Evolutionary conservation across 78 protist species (phyloP).

Genomic region (Guillardia theta): DNA sequence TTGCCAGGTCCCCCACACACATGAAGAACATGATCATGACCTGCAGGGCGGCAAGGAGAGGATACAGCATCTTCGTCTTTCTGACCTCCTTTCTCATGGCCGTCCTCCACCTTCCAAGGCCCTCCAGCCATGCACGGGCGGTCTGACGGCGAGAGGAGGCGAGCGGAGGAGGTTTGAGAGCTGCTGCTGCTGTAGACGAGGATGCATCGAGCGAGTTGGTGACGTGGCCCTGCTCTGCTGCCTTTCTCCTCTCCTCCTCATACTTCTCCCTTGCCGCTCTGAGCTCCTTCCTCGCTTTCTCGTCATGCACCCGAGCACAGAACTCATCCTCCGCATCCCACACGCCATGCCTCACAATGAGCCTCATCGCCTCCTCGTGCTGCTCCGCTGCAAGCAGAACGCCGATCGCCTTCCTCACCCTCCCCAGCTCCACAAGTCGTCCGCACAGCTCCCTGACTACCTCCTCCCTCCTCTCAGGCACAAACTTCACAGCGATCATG

Average conservation of each 20-base stretch:
- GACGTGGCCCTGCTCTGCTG: too few species aligned
- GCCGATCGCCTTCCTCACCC: not conserved
- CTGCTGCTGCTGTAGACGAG: too few species aligned
- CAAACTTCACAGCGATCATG: not conserved
- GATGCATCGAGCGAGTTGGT: too few species aligned
- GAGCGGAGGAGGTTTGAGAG: too few species aligned
- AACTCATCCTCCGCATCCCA: not conserved
- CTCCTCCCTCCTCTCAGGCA: not conserved
- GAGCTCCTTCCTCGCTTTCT: not conserved
- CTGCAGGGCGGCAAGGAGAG: not conserved
- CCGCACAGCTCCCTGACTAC: not conserved
- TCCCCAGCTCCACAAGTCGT: not conserved
- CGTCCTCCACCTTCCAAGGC: too few species aligned
- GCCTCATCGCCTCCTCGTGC: not conserved
- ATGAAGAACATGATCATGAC: not conserved
- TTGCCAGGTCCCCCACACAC: not conserved
- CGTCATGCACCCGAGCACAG: not conserved
- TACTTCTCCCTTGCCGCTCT: too few species aligned
- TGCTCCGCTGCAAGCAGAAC: not conserved
- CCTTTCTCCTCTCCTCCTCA: too few species aligned
- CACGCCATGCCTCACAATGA: not conserved
- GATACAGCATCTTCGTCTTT: not conserved
- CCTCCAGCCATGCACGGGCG: too few species aligned
- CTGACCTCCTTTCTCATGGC: not conserved
- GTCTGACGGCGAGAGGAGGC: too few species aligned